phyloP scores from a whole-genome alignment of 2,329 filamentous ascomycete genomes.

The Trichoderma lentiforme region DNA sequence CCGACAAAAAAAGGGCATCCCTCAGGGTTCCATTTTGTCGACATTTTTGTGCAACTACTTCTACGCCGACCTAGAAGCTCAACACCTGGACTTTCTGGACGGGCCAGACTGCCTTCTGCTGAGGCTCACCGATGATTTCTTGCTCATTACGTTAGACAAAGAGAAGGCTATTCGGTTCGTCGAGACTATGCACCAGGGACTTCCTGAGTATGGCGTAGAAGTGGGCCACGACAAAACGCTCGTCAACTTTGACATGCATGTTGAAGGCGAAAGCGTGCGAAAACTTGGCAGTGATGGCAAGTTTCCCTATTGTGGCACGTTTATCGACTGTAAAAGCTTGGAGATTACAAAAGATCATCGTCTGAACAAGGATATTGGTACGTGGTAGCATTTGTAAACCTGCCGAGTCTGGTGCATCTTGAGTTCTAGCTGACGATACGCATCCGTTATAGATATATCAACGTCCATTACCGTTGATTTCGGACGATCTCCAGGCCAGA shows the following conservation, averaged over 20 bases:
- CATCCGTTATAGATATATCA: slow-evolving; percentile 42
- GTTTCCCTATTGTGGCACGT: slow-evolving; percentile 89
- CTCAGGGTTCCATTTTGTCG: slow-evolving; percentile 87
- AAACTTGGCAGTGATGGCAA: slow-evolving; percentile 37
- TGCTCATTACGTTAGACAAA: slow-evolving; percentile 73
- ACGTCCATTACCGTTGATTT: slow-evolving; percentile 78
- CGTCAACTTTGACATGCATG: slow-evolving; percentile 70
- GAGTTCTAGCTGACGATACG: neutral
- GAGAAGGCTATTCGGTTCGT: slow-evolving; percentile 70
- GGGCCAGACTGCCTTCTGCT: slow-evolving; percentile 62
- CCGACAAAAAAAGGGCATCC: slow-evolving; percentile 83
- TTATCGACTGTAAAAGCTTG: slow-evolving; percentile 71
- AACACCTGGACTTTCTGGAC: slow-evolving; percentile 64
- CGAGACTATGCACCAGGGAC: slow-evolving; percentile 72
- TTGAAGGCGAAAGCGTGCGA: slow-evolving; percentile 52
- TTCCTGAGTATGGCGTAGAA: slow-evolving; percentile 74
- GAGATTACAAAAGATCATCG: slow-evolving; percentile 67
- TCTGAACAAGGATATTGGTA: neutral
- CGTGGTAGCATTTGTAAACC: neutral
- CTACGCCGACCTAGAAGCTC: slow-evolving; percentile 79
- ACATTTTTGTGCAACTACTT: slow-evolving; percentile 91
- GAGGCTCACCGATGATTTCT: slow-evolving; percentile 86
- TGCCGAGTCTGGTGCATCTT: neutral
- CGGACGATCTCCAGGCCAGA: slow-evolving; percentile 66
- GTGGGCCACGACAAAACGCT: slow-evolving; percentile 78